A percentile compares a stretch with the other conserved stretches of the same genome.
Conservation (phyloP, 345 rosid genomes). For the Syzygium aromaticum region DNA sequence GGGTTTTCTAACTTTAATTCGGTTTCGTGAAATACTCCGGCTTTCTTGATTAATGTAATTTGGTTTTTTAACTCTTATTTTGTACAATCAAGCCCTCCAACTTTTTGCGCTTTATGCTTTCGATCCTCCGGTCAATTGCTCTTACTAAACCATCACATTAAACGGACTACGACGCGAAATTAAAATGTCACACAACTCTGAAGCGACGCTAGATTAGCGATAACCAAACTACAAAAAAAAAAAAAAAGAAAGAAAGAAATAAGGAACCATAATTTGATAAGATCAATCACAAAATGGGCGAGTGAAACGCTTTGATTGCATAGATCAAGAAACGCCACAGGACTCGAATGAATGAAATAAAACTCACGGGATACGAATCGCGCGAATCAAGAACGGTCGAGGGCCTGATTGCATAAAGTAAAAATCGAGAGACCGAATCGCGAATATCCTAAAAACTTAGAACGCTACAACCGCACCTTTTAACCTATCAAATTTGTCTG, state of each 20-base stretch:
- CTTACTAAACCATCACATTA: background rate
- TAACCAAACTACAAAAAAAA: no score
- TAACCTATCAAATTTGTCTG: background rate
- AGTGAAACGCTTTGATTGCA: accelerated
- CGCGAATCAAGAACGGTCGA: accelerated
- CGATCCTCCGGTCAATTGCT: background rate
- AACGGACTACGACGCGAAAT: no score
- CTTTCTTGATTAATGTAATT: no score
- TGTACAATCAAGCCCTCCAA: background rate
- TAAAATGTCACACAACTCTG: no score
- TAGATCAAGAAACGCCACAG: background rate
- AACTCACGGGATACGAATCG: accelerated
- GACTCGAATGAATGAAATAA: background rate
- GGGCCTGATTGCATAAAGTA: background rate
- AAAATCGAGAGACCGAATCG: background rate
- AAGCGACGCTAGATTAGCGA: no score
- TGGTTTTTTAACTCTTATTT: no score
- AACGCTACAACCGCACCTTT: background rate
- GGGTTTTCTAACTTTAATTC: no score
- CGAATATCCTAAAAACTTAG: background rate
- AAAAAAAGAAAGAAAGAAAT: background rate
- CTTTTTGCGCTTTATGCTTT: background rate
- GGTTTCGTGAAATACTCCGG: no score
- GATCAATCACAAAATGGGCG: background rate
- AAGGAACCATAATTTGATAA: background rate